Evolutionary conservation across 805 yeast genomes (phyloP), one percentile per base, ranked within the genome.

Genomic region (Soucietia sequanensis): DNA sequence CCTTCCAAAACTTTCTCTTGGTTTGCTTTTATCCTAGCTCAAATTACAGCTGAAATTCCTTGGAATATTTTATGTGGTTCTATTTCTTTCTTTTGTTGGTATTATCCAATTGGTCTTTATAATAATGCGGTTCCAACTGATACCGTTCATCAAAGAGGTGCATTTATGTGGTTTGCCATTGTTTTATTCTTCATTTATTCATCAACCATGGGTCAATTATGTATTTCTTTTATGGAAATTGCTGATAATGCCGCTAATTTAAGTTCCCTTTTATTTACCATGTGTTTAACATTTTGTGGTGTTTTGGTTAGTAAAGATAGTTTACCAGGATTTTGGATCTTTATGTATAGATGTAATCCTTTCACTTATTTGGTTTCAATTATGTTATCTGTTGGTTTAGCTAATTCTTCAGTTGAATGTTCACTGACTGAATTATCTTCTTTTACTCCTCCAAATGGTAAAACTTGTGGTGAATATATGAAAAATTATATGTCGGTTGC

Each of bases 251-350:
- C 85, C 31, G 86, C 83, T 41, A 78, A 80, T 46, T 40, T 79
- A 37, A 72, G 77, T 1, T 63, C 75, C 23, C 50, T 83, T 47
- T 50, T 80, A 41, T 81, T 78, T 58, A 76, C 84, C 2, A 60
- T 81, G 69, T 66, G 78, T 25, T 63, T 85, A 61, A 73, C 75
- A 35, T 83, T 84, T 76, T 82, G 88, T 71, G 95, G 95, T 71
- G 86, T 82, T 28, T 64, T 85, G 63, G 78, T 75, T 11, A 65
- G 76, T 16, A 74, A 78, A 28, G 52, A 65, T 13, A 64, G 58
- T 21, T 41, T 64, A 65, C 84, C 84, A 20, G 78, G 87, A n/a
- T 85, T 85, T 69, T 81, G 68, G 68, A 49, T 57, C 27, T 62
- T 62, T 46, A 58, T 62, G 62, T 62, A 62, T 56, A 43, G 63